Base-by-base conservation (phyloP, 306 rosid genomes). In the Medicago arabica region DNA sequence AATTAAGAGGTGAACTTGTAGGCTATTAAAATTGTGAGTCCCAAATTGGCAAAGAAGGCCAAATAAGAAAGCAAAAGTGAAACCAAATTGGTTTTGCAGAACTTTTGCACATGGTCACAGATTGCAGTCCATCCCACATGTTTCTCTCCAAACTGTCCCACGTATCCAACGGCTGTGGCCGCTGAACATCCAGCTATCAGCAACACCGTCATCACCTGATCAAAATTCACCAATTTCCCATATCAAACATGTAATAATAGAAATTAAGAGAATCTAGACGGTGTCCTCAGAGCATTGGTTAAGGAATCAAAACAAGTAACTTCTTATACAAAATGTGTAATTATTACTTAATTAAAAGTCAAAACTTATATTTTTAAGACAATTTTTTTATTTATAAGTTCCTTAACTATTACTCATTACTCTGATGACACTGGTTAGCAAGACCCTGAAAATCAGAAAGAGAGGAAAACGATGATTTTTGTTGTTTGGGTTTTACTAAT, bases 171-270 rank as follows among this genome's bases (percentile, higher is more conserved):
- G 2, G 96, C 93, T 0, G 87, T 85, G 7, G 84, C 91, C 2
- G 96, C 97, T 3, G 91, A 88, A 67, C 97, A 92, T 38, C 88
- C 96, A 68, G 90, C 82, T 67, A 82, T 86, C 61, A 83, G 74
- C 81, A 92, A 17, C 74, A 87, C 41, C 81, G 81, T 82, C 87
- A 89, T 77, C 71, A 67, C 82, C 97, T 89, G 71, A 47, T 23
- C 64, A 58, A 64, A 69, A 49, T 58, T 58, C 23, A 9, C 18
- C 38, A 74, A 53, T n/a, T 15, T 1, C 9, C 54, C 5, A 13
- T 6, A 34, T 9, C 47, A 50, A 18, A 17, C 7, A 21, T 15
- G 7, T 9, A 6, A 21, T 3, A 3, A 43, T 10, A n/a, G 5
- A 51, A 43, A 28, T 28, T 28, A n/a, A n/a, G n/a, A n/a, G n/a